Percentiles rank a stretch among this genome's conserved stretches.
These are phyloP conservation scores for Argentina anserina DNA, from an alignment of 306 rosid genomes.

Conservation along the genomic window DNA sequence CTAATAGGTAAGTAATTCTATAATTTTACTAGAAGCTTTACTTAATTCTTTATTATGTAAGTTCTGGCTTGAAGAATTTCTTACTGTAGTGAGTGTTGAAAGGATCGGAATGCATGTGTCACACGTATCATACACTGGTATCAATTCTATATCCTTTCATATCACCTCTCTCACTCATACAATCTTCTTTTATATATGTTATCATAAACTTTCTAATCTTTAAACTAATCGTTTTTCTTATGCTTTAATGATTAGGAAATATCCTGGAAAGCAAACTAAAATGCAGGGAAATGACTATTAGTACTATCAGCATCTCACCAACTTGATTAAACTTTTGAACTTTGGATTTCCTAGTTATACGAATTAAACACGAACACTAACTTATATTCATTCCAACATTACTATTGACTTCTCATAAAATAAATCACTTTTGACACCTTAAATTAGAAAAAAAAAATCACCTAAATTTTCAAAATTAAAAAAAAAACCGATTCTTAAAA, in stretches of 20 bases:
- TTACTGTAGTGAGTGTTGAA: too few species aligned
- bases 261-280: constrained; percentile 16
- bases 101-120: neutral
- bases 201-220: constrained; percentile 9
- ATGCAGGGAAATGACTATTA: neutral
- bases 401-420: too few species aligned
- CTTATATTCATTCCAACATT: neutral
- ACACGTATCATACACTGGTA: constrained; percentile 1
- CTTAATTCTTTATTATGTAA: too few species aligned
- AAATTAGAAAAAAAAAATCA: too few species aligned
- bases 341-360: neutral
- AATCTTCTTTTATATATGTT: neutral
- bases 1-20: too few species aligned
- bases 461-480: too few species aligned
- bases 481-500: too few species aligned
- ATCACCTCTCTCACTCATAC: neutral
- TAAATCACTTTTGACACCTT: too few species aligned
- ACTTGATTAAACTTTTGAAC: neutral
- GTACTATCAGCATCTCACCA: constrained; percentile 11
- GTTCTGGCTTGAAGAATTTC: too few species aligned
- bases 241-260: constrained; percentile 35
- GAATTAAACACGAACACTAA: neutral
- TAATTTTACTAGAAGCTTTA: too few species aligned
- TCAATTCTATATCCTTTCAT: neutral
- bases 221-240: constrained; percentile 14